Evolutionary conservation across 352 stramenopile genomes (phyloP), one percentile per base, ranked within the genome.

Genomic region (Pythium aphanidermatum): DNA sequence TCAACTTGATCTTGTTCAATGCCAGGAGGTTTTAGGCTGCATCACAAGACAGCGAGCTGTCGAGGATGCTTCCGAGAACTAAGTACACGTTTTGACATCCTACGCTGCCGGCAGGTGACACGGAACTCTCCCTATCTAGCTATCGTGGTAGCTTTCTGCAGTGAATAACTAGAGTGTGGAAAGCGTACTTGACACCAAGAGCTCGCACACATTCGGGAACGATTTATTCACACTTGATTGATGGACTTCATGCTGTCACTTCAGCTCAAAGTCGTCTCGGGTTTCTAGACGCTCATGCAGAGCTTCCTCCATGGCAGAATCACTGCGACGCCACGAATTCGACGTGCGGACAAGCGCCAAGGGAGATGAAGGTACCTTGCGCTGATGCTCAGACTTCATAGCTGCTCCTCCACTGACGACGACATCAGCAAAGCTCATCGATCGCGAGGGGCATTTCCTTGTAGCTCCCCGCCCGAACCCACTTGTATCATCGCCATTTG

Each of bases 381-480:
- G 53, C 10, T 61, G 54, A 42, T 62, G 39, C 9, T 59, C 42
- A 0, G 57, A 31, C 51, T 25, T 20, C 52, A 12, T 35, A 47
- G 19, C 27, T 40, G 47, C 51, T 14, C 46, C 64, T n/a, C 78
- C 75, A 16, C 78, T 77, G 12, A 85, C 66, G 0, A 93, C 82
- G 11, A 93, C 82, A 37, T 93, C 82, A 0, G 82, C 82, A 65
- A 93, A 93, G 58, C 81, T 92, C 50, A 92, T 69, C 3, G 80
- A 93, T 13, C 82, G 74, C 19, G 79, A 72, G 11, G 74, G 76
- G 14, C 61, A 68, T 55, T 92, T 92, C 19, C 79, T 68, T 16
- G 36, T 59, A 17, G 31, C n/a, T 5, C 50, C 37, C 12, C 51
- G 29, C 10, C 29, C 38, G 29, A 16, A 32, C n/a, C 42, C 32